A percentile compares a stretch with the other conserved stretches of the same genome.
Evolutionary conservation across 2,329 filamentous ascomycete genomes (phyloP).

Genomic region (Xylaria sp.): DNA sequence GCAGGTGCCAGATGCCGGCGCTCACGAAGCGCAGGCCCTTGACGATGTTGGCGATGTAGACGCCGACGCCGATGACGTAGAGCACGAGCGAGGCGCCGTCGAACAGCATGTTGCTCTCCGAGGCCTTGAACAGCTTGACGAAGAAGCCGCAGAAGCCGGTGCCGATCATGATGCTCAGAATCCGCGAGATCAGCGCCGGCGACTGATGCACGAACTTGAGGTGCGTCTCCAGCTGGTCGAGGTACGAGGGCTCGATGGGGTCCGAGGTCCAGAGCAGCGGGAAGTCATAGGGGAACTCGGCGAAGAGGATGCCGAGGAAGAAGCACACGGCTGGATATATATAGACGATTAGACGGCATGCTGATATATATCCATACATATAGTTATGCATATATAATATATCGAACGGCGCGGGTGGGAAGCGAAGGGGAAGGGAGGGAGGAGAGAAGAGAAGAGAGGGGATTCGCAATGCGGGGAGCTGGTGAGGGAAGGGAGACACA

Average conservation of each 20-base stretch:
- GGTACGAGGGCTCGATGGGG: conserved; percentile 74
- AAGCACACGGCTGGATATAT: conserved; percentile 81
- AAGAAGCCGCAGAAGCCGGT: conserved; percentile 90
- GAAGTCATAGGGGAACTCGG: conserved; percentile 95
- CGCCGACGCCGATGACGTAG: conserved; percentile 87
- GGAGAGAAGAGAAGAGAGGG: neutral
- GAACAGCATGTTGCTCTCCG: conserved; percentile 95
- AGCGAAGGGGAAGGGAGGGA: neutral
- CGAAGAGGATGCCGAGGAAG: conserved; percentile 98
- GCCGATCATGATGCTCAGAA: conserved; percentile 92
- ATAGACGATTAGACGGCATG: conserved; percentile 1
- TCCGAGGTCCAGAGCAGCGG: conserved; percentile 83
- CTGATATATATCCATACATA: neutral
- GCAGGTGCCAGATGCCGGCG: conserved; percentile 69
- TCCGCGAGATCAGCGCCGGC: conserved; percentile 89
- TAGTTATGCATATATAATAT: neutral
- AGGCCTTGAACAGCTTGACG: conserved; percentile 92
- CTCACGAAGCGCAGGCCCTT: conserved; percentile 90
- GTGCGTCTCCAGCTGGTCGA: conserved; percentile 87
- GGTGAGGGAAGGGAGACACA: neutral
- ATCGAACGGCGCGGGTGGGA: neutral
- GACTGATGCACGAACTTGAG: conserved; percentile 91
- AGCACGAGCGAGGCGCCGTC: conserved; percentile 83
- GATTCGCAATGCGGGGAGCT: conserved; percentile 17
- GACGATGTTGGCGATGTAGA: conserved; percentile 96